phyloP scores from a whole-genome alignment of 1,284 basidiomycete genomes.

The Heterobasidion parviporum region DNA sequence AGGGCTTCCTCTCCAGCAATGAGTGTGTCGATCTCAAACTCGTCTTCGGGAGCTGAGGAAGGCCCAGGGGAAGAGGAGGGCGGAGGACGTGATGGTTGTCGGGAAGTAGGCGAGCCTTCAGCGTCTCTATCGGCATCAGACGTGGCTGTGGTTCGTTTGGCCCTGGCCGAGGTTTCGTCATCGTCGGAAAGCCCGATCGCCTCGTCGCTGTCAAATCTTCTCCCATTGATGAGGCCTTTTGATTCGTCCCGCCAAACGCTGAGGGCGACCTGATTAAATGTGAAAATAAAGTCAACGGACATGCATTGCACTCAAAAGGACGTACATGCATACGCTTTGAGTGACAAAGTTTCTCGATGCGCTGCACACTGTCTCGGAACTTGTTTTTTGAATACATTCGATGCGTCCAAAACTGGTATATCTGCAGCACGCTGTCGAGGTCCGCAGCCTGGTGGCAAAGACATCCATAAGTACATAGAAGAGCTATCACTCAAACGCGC shows the following conservation, averaged over 20 bases:
- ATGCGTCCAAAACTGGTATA: conserved; percentile 92
- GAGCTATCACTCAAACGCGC: neutral
- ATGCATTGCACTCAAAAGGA: conserved; percentile 11
- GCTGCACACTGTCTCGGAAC: conserved; percentile 75
- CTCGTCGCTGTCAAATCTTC: conserved; percentile 15
- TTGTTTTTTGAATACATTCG: conserved; percentile 81
- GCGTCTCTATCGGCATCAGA: conserved; percentile 6
- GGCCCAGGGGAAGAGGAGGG: conserved; percentile 16
- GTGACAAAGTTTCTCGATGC: conserved; percentile 82
- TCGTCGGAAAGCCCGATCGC: conserved; percentile 20
- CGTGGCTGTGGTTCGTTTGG: neutral
- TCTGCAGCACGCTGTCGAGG: conserved; percentile 66
- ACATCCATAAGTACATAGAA: neutral
- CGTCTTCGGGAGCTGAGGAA: conserved; percentile 26
- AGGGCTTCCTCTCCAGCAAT: conserved; percentile 10
- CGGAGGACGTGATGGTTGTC: conserved; percentile 1
- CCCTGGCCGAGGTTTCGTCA: conserved; percentile 6
- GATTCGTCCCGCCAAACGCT: conserved; percentile 72
- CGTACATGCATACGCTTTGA: conserved; percentile 76
- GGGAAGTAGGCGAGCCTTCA: neutral
- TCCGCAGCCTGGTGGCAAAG: conserved; percentile 51
- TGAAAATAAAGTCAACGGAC: neutral
- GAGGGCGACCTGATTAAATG: conserved; percentile 43
- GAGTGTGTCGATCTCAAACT: conserved; percentile 14
- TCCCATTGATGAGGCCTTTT: conserved; percentile 39